Evolutionary conservation across 2,329 filamentous ascomycete species (phyloP).

Genomic region (Cucurbitaria berberidis): DNA sequence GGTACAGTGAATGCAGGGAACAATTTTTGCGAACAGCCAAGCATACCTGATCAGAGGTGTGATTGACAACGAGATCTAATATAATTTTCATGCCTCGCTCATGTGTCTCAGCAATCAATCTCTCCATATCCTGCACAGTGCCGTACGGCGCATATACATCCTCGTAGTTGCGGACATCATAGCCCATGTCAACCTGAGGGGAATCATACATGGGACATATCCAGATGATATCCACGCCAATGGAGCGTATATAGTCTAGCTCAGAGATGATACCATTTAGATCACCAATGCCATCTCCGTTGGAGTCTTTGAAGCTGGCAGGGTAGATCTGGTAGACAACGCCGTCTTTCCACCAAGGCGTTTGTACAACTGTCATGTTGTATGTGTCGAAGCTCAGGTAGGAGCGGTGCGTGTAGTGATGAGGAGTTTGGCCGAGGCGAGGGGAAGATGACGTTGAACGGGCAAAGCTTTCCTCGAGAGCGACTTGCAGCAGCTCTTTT

Average conservation of each 20-base stretch:
- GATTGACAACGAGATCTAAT: slow-evolving; percentile 51
- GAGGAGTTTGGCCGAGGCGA: slow-evolving; percentile 4
- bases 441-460: slow-evolving; percentile 4
- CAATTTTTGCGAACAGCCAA: neutral
- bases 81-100: slow-evolving; percentile 47
- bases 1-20: neutral
- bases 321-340: slow-evolving; percentile 68
- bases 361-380: slow-evolving; percentile 40
- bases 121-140: slow-evolving; percentile 49
- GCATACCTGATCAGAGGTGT: slow-evolving; percentile 45
- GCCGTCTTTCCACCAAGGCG: slow-evolving; percentile 66
- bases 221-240: slow-evolving; percentile 52
- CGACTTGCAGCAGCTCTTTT: slow-evolving; percentile 14
- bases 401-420: neutral
- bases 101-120: slow-evolving; percentile 45
- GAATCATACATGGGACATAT: slow-evolving; percentile 52
- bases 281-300: slow-evolving; percentile 62
- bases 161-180: slow-evolving; percentile 50
- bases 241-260: slow-evolving; percentile 61
- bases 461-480: slow-evolving; percentile 2
- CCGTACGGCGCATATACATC: slow-evolving; percentile 50
- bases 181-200: slow-evolving; percentile 55
- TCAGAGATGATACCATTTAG: slow-evolving; percentile 64
- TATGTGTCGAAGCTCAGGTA: neutral
- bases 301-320: slow-evolving; percentile 66